phyloP scores from a whole-genome alignment of 2,329 filamentous ascomycete species.

The Colletotrichum sp. region DNA sequence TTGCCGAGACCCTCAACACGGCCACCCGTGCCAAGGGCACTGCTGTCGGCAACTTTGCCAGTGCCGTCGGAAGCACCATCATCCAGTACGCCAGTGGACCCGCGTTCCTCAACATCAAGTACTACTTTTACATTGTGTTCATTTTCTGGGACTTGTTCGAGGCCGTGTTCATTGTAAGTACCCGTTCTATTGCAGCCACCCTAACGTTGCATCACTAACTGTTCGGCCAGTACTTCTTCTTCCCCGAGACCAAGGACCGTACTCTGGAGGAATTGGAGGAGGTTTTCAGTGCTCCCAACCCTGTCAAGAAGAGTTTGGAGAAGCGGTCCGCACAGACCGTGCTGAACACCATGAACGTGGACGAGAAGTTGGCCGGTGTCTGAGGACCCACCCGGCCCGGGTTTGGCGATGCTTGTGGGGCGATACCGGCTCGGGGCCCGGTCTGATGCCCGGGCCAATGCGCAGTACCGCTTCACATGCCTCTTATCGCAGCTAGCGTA shows the following conservation, averaged over 20 bases:
- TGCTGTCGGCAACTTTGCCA: slow-evolving; percentile 45
- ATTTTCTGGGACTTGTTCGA: slow-evolving; percentile 50
- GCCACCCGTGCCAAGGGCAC: slow-evolving; percentile 50
- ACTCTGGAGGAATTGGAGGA: slow-evolving; percentile 59
- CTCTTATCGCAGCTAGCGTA: neutral
- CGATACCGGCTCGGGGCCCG: neutral
- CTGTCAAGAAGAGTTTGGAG: slow-evolving; percentile 46
- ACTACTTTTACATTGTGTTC: slow-evolving; percentile 51
- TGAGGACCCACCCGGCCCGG: slow-evolving; percentile 20
- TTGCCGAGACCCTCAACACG: slow-evolving; percentile 50
- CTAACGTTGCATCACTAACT: neutral
- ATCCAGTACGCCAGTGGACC: slow-evolving; percentile 50
- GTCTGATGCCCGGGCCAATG: neutral
- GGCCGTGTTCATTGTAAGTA: slow-evolving; percentile 35
- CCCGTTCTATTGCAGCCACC: neutral
- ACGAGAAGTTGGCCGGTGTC: slow-evolving; percentile 34
- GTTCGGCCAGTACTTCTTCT: slow-evolving; percentile 48
- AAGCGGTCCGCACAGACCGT: slow-evolving; percentile 48
- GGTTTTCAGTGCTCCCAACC: slow-evolving; percentile 51
- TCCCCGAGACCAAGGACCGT: slow-evolving; percentile 49
- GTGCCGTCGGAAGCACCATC: slow-evolving; percentile 39
- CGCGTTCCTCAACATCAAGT: slow-evolving; percentile 46
- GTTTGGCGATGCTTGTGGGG: neutral
- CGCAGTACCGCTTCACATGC: neutral
- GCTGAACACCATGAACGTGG: slow-evolving; percentile 26